Percentiles rank a stretch among this genome's conserved stretches.
These are phyloP conservation scores for Colletotrichum magnum DNA, from an alignment of 2,329 filamentous ascomycete genomes.

Conservation along the genomic window DNA sequence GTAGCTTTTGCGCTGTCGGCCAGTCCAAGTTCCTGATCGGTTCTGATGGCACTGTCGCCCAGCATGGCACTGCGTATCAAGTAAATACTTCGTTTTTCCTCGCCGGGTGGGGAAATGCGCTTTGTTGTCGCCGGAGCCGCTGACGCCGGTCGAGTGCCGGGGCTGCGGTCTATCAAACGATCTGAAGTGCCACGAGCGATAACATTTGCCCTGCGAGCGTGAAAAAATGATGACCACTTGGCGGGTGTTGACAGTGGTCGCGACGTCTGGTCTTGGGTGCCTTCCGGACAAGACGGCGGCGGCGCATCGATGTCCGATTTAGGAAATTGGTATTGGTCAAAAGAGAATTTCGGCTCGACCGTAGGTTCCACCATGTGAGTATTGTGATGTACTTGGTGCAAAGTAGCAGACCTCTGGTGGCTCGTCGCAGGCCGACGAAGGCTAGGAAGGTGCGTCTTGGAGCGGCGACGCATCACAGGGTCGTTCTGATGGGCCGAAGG, in stretches of 20 bases:
- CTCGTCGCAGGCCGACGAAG: constrained; percentile 83
- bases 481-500: constrained; percentile 67
- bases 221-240: constrained; percentile 72
- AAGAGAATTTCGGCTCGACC: constrained; percentile 37
- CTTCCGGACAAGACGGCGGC: not conserved
- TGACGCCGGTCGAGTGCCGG: constrained; percentile 25
- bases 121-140: constrained; percentile 41
- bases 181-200: constrained; percentile 46
- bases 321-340: constrained; percentile 35
- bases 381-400: constrained; percentile 67
- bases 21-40: constrained; percentile 23
- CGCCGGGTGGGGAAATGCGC: constrained; percentile 47
- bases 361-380: constrained; percentile 43
- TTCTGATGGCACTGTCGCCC: constrained; percentile 5
- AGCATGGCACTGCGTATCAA: constrained; percentile 40
- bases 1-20: not conserved
- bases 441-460: constrained; percentile 74
- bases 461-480: constrained; percentile 60
- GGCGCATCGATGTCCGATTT: not conserved
- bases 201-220: constrained; percentile 55
- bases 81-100: constrained; percentile 47
- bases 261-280: constrained; percentile 5
- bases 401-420: constrained; percentile 80
- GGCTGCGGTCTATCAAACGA: constrained; percentile 48
- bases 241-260: constrained; percentile 41